Evolutionary conservation across 306 rosid species (phyloP).

Genomic region (Carpinus fangiana): DNA sequence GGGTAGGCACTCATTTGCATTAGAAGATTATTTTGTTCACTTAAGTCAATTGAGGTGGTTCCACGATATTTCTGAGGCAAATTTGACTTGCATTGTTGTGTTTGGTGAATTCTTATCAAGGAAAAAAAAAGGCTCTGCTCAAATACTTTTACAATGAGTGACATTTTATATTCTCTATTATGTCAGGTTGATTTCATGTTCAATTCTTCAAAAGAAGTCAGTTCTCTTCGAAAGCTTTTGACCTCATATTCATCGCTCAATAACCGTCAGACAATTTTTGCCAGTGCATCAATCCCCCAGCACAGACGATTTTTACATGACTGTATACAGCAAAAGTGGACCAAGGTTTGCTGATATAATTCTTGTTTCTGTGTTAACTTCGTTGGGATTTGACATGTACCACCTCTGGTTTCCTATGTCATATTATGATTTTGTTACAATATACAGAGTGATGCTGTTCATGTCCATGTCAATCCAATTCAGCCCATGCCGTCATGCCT

Average conservation of each 20-base stretch:
- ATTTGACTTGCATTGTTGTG: neutral
- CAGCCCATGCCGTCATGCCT: slow-evolving; percentile 87
- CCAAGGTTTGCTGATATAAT: slow-evolving; percentile 59
- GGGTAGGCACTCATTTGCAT: neutral
- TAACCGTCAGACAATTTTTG: slow-evolving; percentile 85
- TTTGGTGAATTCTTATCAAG: neutral
- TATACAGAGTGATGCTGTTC: slow-evolving; percentile 74
- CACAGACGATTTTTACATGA: slow-evolving; percentile 80
- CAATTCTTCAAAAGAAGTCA: slow-evolving; percentile 81
- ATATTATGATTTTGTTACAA: slow-evolving; percentile 14
- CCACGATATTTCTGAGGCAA: neutral
- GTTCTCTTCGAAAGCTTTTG: slow-evolving; percentile 83
- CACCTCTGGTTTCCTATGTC: neutral
- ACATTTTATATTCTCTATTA: slow-evolving; percentile 17
- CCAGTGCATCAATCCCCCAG: slow-evolving; percentile 96
- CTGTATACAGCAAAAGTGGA: slow-evolving; percentile 94
- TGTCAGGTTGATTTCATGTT: slow-evolving; percentile 91
- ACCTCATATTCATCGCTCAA: slow-evolving; percentile 69
- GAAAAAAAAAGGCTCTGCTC: neutral
- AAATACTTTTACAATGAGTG: slow-evolving; percentile 10
- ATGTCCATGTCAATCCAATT: slow-evolving; percentile 75
- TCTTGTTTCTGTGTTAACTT: slow-evolving; percentile 25
- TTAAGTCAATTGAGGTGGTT: neutral
- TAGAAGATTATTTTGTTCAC: neutral
- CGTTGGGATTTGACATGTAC: slow-evolving; percentile 9